These are phyloP conservation scores for Gloeopeniophorella convolvens DNA, from an alignment of 768 basidiomycete species.

Conservation along the genomic window DNA sequence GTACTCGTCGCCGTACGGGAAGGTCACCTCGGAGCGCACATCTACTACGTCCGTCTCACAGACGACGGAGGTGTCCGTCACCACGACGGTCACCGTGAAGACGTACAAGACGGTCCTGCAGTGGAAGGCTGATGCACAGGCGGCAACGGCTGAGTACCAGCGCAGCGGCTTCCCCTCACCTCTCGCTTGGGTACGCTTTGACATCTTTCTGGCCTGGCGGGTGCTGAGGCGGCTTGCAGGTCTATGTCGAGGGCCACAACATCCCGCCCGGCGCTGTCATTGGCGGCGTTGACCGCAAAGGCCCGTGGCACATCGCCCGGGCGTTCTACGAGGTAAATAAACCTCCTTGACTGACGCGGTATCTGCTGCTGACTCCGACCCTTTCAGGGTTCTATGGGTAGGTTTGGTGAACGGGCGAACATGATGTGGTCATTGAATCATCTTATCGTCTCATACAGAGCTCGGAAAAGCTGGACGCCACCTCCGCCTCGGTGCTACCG, in stretches of 20 bases:
- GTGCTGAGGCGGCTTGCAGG: not conserved
- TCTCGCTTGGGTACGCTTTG: slow-evolving; percentile 15
- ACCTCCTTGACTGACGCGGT: not conserved
- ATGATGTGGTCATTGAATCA: no score
- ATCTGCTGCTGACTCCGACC: not conserved
- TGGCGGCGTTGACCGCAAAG: slow-evolving; percentile 16
- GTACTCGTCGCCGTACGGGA: no score
- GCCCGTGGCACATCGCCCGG: slow-evolving; percentile 16
- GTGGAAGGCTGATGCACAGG: slow-evolving; percentile 13
- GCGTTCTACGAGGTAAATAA: slow-evolving; percentile 17
- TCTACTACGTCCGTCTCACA: no score
- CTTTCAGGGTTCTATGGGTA: slow-evolving; percentile 14
- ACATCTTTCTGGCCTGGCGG: not conserved
- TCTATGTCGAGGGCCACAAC: slow-evolving; percentile 14
- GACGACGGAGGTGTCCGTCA: no score
- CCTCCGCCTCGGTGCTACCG: slow-evolving; percentile 26
- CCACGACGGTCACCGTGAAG: no score
- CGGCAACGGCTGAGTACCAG: slow-evolving; percentile 10
- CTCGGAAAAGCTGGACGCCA: slow-evolving; percentile 32
- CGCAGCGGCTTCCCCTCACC: slow-evolving; percentile 15
- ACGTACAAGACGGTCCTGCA: slow-evolving; percentile 9
- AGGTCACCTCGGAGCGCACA: no score
- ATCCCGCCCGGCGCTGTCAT: slow-evolving; percentile 19
- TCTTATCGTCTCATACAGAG: slow-evolving; percentile 21
- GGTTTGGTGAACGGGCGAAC: not conserved